Conservation (phyloP, 306 rosid species). For the Fagus crenata region DNA sequence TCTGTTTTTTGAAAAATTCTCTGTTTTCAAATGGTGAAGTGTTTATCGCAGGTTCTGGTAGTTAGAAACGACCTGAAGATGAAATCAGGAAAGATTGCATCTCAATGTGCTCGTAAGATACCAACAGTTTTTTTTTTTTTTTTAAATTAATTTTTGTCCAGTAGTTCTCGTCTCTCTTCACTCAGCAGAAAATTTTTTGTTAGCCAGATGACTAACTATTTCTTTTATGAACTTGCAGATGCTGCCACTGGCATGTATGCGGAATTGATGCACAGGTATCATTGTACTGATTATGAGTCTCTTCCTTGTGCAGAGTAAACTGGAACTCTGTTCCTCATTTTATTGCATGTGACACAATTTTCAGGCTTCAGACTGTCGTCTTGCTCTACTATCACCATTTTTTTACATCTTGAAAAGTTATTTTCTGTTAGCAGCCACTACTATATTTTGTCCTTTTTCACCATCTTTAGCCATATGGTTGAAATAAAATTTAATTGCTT, state of each 20-base stretch:
- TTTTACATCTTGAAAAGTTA: background rate
- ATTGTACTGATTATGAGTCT: slow-evolving; percentile 14
- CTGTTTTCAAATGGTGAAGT: slow-evolving; percentile 25
- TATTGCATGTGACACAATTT: background rate
- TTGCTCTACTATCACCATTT: background rate
- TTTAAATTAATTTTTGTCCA: background rate
- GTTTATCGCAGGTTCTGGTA: slow-evolving; percentile 62
- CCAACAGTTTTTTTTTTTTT: background rate
- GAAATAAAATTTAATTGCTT: background rate
- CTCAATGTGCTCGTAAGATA: slow-evolving; percentile 96
- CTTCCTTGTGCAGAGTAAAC: slow-evolving; percentile 14
- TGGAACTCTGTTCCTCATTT: slow-evolving; percentile 9
- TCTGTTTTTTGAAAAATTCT: slow-evolving; percentile 21
- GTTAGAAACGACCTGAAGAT: slow-evolving; percentile 91
- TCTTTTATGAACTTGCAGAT: slow-evolving; percentile 47
- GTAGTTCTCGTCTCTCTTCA: slow-evolving; percentile 12
- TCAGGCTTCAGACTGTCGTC: background rate
- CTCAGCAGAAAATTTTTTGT: background rate
- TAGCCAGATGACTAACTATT: slow-evolving; percentile 21
- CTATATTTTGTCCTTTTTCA: background rate
- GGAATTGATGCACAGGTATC: slow-evolving; percentile 71
- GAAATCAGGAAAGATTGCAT: slow-evolving; percentile 90
- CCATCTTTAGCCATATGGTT: background rate
- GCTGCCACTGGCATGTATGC: slow-evolving; percentile 93
- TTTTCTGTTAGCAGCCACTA: background rate